Conservation (phyloP, 164 flowering plant species). For the Warburgia ugandensis region DNA sequence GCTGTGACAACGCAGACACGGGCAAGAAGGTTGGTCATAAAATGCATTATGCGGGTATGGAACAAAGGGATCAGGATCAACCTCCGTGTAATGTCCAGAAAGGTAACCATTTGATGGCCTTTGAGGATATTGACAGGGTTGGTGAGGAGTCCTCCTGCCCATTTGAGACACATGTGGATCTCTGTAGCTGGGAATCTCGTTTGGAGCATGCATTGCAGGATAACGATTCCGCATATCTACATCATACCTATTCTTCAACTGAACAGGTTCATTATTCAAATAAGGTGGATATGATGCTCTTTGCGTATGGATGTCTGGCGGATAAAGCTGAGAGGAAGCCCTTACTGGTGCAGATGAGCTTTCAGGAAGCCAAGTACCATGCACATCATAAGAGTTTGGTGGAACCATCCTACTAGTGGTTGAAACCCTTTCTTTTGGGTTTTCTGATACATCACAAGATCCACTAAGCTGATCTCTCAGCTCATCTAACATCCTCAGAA, state of each 20-base stretch:
- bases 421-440: slow-evolving; percentile 38
- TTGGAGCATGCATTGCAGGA: slow-evolving; percentile 29
- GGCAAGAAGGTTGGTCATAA: slow-evolving; percentile 51
- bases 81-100: slow-evolving; percentile 29
- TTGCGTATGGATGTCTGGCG: slow-evolving; percentile 22
- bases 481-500: slow-evolving; percentile 66
- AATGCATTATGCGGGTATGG: slow-evolving; percentile 29
- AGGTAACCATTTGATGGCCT: slow-evolving; percentile 16
- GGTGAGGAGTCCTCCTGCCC: slow-evolving; percentile 24
- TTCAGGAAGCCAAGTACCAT: slow-evolving; percentile 25
- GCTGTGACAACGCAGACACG: slow-evolving; percentile 49
- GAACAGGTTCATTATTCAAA: slow-evolving; percentile 26
- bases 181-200: slow-evolving; percentile 31
- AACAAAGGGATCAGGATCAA: slow-evolving; percentile 14
- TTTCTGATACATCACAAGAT: slow-evolving; percentile 41
- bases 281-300: slow-evolving; percentile 30
- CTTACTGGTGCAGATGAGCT: slow-evolving; percentile 21
- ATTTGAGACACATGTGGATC: slow-evolving; percentile 34
- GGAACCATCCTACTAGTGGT: slow-evolving; percentile 28
- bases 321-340: slow-evolving; percentile 22
- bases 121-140: slow-evolving; percentile 17
- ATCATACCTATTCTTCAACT: slow-evolving; percentile 22
- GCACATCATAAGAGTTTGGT: slow-evolving; percentile 29
- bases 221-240: slow-evolving; percentile 29
- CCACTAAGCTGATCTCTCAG: slow-evolving; percentile 52